Evolutionary conservation across 2,329 filamentous ascomycete genomes (phyloP).

Genomic region (Cyanodermella asteris): DNA sequence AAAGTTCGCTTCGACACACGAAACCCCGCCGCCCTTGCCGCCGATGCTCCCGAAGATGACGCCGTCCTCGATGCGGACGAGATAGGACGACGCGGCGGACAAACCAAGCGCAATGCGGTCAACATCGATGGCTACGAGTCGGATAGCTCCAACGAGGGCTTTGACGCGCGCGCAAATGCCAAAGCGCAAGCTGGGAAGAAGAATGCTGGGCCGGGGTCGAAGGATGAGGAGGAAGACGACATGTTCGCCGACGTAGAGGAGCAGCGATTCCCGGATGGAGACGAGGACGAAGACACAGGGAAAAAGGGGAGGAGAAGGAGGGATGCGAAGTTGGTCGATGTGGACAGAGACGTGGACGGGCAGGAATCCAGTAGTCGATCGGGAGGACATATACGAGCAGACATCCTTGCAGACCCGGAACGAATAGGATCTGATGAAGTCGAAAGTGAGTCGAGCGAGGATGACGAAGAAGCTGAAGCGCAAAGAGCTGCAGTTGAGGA

Average conservation of each 20-base stretch:
- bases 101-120: slow-evolving; percentile 77
- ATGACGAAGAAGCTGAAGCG: slow-evolving; percentile 42
- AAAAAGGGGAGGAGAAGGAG: slow-evolving; percentile 36
- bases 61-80: slow-evolving; percentile 75
- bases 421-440: slow-evolving; percentile 26
- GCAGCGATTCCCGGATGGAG: slow-evolving; percentile 31
- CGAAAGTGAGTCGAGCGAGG: slow-evolving; percentile 38
- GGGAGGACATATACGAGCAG: slow-evolving; percentile 42
- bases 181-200: slow-evolving; percentile 26
- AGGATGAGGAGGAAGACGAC: slow-evolving; percentile 30
- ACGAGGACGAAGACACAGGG: slow-evolving; percentile 27
- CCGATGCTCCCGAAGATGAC: slow-evolving; percentile 55
- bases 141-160: slow-evolving; percentile 78
- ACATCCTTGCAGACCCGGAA: slow-evolving; percentile 25
- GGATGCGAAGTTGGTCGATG: slow-evolving; percentile 36
- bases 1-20: slow-evolving; percentile 84
- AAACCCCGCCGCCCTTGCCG: slow-evolving; percentile 78
- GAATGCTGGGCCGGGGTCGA: slow-evolving; percentile 19
- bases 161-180: slow-evolving; percentile 49
- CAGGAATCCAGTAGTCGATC: slow-evolving; percentile 53
- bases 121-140: slow-evolving; percentile 95
- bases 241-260: slow-evolving; percentile 63
- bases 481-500: slow-evolving; percentile 49
- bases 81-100: slow-evolving; percentile 50
- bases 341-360: slow-evolving; percentile 52